phyloP scores from a whole-genome alignment of 2,329 filamentous ascomycete species.

The Tothia fuscella region DNA sequence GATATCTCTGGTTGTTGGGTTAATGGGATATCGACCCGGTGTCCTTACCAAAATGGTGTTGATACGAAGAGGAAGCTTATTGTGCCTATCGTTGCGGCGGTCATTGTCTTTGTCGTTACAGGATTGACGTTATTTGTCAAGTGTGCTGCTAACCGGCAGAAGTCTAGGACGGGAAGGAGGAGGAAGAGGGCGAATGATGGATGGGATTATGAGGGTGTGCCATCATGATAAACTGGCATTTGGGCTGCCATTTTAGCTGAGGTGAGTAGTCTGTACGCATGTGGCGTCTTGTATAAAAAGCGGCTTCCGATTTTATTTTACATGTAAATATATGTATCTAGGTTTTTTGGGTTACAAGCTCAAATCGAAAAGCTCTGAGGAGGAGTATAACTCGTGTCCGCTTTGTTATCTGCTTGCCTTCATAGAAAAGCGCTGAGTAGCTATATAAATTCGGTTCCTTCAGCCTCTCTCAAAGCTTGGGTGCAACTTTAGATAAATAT shows the following conservation, averaged over 20 bases:
- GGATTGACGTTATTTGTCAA: constrained; percentile 52
- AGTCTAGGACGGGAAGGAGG: constrained; percentile 38
- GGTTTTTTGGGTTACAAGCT: too few species aligned
- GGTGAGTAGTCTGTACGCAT: too few species aligned
- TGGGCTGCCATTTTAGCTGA: too few species aligned
- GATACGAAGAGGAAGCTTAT: constrained; percentile 38
- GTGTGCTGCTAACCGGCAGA: constrained; percentile 48
- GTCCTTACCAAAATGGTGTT: constrained; percentile 43
- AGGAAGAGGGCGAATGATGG: constrained; percentile 35
- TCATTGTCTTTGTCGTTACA: constrained; percentile 50
- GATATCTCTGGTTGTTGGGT: constrained; percentile 49
- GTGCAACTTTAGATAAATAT: not conserved
- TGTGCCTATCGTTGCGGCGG: constrained; percentile 49
- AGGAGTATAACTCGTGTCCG: too few species aligned
- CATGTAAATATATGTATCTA: too few species aligned
- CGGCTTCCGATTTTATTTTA: too few species aligned
- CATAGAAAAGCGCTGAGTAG: too few species aligned
- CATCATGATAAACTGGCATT: too few species aligned
- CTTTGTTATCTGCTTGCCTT: too few species aligned
- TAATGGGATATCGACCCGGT: constrained; percentile 40
- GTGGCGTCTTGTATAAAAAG: too few species aligned
- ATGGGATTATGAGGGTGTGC: constrained; percentile 57
- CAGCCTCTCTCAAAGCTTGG: not conserved
- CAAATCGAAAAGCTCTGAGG: too few species aligned
- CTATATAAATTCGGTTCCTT: too few species aligned